Evolutionary conservation across 2,329 filamentous ascomycete species (phyloP).

Genomic region (Ramichloridium luteum): DNA sequence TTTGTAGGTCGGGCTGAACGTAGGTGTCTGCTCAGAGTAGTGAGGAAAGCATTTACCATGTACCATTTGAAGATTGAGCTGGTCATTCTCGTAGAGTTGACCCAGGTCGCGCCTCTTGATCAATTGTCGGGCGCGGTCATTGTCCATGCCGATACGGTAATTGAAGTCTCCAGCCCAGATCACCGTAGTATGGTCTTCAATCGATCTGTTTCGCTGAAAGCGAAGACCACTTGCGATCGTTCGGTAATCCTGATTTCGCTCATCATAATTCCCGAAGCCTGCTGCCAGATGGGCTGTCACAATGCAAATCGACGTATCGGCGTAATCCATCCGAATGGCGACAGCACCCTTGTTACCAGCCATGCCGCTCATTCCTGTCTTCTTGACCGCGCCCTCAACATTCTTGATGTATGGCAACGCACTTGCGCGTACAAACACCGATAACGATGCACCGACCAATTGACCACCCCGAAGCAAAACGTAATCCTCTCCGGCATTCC

Average conservation of each 20-base stretch:
- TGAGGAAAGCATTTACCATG: constrained; percentile 78
- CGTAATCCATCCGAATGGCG: constrained; percentile 89
- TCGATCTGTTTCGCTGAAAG: constrained; percentile 81
- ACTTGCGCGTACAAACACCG: constrained; percentile 77
- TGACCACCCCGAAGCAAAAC: constrained; percentile 84
- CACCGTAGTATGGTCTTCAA: constrained; percentile 82
- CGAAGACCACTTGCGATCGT: constrained; percentile 78
- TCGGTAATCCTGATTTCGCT: constrained; percentile 83
- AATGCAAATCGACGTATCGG: constrained; percentile 84
- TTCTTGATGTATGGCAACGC: constrained; percentile 78
- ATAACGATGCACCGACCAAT: constrained; percentile 82
- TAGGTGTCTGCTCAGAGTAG: constrained; percentile 81
- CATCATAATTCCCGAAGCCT: constrained; percentile 92
- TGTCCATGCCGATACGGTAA: constrained; percentile 78
- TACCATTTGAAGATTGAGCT: constrained; percentile 94
- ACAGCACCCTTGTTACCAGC: constrained; percentile 97
- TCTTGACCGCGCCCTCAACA: constrained; percentile 91
- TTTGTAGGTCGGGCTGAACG: constrained; percentile 89
- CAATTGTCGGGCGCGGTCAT: constrained; percentile 64
- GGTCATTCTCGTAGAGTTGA: constrained; percentile 79
- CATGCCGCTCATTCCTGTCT: constrained; percentile 89
- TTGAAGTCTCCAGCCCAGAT: constrained; percentile 98
- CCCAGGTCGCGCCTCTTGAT: constrained; percentile 63
- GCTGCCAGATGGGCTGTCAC: constrained; percentile 94
- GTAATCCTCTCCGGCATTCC: constrained; percentile 61